Evolutionary conservation across 2,329 filamentous ascomycete species (phyloP).

Genomic region (Scytalidium sp.): DNA sequence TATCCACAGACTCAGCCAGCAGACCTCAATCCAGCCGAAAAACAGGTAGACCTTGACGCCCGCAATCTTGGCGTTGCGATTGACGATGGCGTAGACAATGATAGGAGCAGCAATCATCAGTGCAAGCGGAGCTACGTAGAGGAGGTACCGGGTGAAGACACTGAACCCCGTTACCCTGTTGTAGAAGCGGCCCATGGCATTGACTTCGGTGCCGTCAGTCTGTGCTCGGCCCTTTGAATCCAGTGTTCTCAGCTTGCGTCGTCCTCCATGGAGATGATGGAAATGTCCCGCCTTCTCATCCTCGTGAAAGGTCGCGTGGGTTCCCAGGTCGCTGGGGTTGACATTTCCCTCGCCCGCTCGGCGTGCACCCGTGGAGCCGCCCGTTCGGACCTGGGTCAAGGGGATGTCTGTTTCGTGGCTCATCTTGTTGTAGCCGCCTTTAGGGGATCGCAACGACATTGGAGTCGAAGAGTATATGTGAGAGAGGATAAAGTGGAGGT

Average conservation of each 20-base stretch:
- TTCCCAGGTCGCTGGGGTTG: slow-evolving; percentile 7
- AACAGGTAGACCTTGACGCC: slow-evolving; percentile 56
- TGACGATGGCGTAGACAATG: slow-evolving; percentile 48
- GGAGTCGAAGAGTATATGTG: not conserved
- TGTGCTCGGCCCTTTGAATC: slow-evolving; percentile 38
- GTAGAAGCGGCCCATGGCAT: slow-evolving; percentile 64
- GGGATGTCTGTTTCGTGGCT: slow-evolving; percentile 43
- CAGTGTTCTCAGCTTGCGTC: slow-evolving; percentile 43
- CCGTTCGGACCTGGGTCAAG: slow-evolving; percentile 53
- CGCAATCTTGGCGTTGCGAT: slow-evolving; percentile 35
- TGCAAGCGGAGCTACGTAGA: slow-evolving; percentile 65
- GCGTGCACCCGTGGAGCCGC: slow-evolving; percentile 51
- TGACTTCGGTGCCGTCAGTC: slow-evolving; percentile 54
- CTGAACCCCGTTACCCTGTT: slow-evolving; percentile 62
- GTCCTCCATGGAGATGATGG: slow-evolving; percentile 30
- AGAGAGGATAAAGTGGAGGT: not conserved
- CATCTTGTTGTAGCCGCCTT: slow-evolving; percentile 19
- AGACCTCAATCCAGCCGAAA: slow-evolving; percentile 67
- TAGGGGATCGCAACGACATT: slow-evolving; percentile 24
- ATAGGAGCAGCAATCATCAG: slow-evolving; percentile 60
- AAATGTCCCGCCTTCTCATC: slow-evolving; percentile 25
- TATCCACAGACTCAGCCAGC: slow-evolving; percentile 66
- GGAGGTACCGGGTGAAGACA: slow-evolving; percentile 61
- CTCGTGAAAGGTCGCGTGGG: slow-evolving; percentile 14
- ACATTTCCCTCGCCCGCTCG: slow-evolving; percentile 39